Evolutionary conservation across 768 basidiomycete species (phyloP), one percentile per base, ranked within the genome.

Genomic region (Agrocybe praecox): DNA sequence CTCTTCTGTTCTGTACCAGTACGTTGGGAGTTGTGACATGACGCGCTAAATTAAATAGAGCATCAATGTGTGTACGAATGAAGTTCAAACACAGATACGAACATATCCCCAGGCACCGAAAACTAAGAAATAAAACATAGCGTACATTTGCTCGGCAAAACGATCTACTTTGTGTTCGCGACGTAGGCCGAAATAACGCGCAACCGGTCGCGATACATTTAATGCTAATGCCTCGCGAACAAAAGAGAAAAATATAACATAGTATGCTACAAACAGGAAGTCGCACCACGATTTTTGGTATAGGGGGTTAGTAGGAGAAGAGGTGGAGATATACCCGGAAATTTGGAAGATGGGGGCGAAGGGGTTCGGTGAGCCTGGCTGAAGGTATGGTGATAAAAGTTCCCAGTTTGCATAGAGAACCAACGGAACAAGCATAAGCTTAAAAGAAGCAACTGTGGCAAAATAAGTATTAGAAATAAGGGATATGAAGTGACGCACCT

Each of bases 71-170:
- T 23, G n/a, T 21, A 44, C 9, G 26, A 12, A 21, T 33, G 43
- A 43, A 50, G 48, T 19, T 15, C 42, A 12, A 29, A 46, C 22
- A 55, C n/a, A 15, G 51, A 17, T 2, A 84, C 93, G 69, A 52
- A 96, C 95, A 45, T 87, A 76, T 23, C 97, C 96, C 80, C 89
- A 88, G 2, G 75, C 64, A 8, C 91, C 88, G 60, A 87, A 87
- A 59, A 85, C 53, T 1, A 76, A 62, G 63, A 93, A 96, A 71
- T 98, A 99, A 14, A 92, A 60, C 45, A 92, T 49, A 0, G 94
- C 92, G 70, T 99, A 97, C 0, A 84, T 86, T 67, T 96, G 96
- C 74, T 99, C 96, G 18, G 87, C 91, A 65, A 98, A 98, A 33
- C 96, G 78, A 53, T 87, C 84, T 14, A 94, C 70, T 70, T 96